Evolutionary conservation across 805 yeast genomes (phyloP).

Genomic region (Cyberlindnera bimundalis): DNA sequence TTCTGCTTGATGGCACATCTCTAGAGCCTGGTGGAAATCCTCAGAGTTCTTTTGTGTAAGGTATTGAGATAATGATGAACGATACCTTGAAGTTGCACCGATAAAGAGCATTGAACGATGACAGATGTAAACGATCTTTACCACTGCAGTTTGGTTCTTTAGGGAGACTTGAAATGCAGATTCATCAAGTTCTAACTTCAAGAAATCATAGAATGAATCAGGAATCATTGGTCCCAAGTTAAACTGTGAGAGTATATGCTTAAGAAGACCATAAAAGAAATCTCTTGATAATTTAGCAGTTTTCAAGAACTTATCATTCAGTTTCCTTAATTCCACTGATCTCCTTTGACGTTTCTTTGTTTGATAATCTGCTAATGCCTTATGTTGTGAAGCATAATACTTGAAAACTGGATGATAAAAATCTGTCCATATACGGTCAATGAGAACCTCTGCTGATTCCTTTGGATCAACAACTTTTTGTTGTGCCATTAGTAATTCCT

Average conservation of each 20-base stretch:
- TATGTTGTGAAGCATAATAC: slow-evolving; percentile 32
- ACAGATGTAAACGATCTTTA: slow-evolving; percentile 38
- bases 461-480: background rate
- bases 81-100: slow-evolving; percentile 59
- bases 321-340: slow-evolving; percentile 53
- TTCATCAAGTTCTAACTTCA: slow-evolving; percentile 9
- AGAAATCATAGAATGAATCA: slow-evolving; percentile 13
- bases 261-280: slow-evolving; percentile 45
- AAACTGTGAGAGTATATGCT: slow-evolving; percentile 37
- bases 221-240: slow-evolving; percentile 31
- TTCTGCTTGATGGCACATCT: slow-evolving; percentile 49
- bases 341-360: slow-evolving; percentile 12
- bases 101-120: slow-evolving; percentile 50
- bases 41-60: slow-evolving; percentile 36
- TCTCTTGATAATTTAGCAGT: slow-evolving; percentile 43
- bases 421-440: slow-evolving; percentile 56
- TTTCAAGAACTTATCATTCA: slow-evolving; percentile 49
- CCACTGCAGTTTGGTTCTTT: slow-evolving; percentile 12
- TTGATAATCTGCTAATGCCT: slow-evolving; percentile 2
- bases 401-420: slow-evolving; percentile 65
- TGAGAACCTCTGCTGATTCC: slow-evolving; percentile 29
- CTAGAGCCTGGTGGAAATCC: slow-evolving; percentile 42
- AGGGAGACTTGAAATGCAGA: slow-evolving; percentile 12
- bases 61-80: slow-evolving; percentile 35
- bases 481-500: slow-evolving; percentile 14